Percentiles rank a stretch among this genome's conserved stretches.
These are phyloP conservation scores for Exophiala dermatitidis DNA, from an alignment of 2,329 filamentous ascomycete genomes.

Conservation along the genomic window DNA sequence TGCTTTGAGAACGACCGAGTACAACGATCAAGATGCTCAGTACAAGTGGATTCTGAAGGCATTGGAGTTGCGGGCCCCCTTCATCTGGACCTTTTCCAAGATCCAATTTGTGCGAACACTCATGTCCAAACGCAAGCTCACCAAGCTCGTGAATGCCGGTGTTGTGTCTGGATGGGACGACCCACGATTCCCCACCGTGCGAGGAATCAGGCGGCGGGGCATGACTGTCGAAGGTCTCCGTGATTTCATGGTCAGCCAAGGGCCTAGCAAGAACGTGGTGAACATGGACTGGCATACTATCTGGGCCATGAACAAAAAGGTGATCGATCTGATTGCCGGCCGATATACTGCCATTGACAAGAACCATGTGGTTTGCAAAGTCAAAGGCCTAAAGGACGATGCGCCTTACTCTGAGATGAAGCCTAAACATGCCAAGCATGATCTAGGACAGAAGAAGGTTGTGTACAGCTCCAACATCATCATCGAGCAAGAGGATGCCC, in stretches of 20 bases:
- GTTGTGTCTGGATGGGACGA: slow-evolving; percentile 48
- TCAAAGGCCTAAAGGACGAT: slow-evolving; percentile 59
- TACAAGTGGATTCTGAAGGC: slow-evolving; percentile 47
- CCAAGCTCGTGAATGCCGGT: slow-evolving; percentile 44
- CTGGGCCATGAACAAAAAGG: slow-evolving; percentile 64
- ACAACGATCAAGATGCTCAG: slow-evolving; percentile 46
- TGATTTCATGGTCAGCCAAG: slow-evolving; percentile 47
- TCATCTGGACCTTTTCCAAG: slow-evolving; percentile 48
- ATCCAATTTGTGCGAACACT: slow-evolving; percentile 48
- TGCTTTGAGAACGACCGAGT: slow-evolving; percentile 58
- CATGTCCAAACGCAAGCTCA: slow-evolving; percentile 47
- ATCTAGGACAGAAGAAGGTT: slow-evolving; percentile 32
- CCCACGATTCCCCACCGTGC: slow-evolving; percentile 46
- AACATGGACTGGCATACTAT: slow-evolving; percentile 46
- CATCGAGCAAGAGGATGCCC: slow-evolving; percentile 32
- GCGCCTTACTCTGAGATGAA: slow-evolving; percentile 28
- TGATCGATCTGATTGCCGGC: slow-evolving; percentile 59
- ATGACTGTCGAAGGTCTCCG: slow-evolving; percentile 44
- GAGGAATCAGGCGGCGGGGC: slow-evolving; percentile 44
- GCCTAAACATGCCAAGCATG: slow-evolving; percentile 32
- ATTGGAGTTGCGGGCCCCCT: slow-evolving; percentile 40
- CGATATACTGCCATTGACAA: slow-evolving; percentile 31
- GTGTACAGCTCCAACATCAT: slow-evolving; percentile 29
- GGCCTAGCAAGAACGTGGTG: slow-evolving; percentile 43
- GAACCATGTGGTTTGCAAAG: slow-evolving; percentile 27